phyloP scores from a whole-genome alignment of 352 stramenopile species.

The Phytophthora ohioensis region DNA sequence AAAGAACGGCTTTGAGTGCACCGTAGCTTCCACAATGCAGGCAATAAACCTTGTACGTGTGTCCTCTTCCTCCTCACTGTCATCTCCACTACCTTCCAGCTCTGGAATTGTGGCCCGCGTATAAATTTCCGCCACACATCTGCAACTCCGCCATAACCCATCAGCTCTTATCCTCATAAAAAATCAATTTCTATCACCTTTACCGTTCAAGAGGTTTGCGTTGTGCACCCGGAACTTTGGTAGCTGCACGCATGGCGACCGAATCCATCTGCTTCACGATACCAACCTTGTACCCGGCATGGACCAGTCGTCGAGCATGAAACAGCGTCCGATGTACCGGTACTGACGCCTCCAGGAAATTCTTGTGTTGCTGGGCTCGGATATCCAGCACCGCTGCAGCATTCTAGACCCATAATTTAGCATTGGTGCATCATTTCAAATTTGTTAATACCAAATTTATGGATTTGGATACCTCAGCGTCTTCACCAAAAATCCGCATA shows the following conservation, averaged over 20 bases:
- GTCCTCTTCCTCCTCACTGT: constrained; percentile 10
- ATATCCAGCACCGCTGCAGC: constrained; percentile 51
- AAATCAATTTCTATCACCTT: not conserved
- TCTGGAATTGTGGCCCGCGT: constrained; percentile 55
- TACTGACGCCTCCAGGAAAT: constrained; percentile 62
- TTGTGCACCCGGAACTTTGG: constrained; percentile 13
- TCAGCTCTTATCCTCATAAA: constrained; percentile 21
- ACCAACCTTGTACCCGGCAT: constrained; percentile 63
- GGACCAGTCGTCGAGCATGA: constrained; percentile 55
- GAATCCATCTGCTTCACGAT: constrained; percentile 78
- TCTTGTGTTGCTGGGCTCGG: constrained; percentile 39
- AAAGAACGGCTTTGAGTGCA: constrained; percentile 50
- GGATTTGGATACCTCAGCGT: constrained; percentile 51
- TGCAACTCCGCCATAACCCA: constrained; percentile 8
- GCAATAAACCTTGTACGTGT: constrained; percentile 40
- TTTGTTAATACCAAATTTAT: not conserved
- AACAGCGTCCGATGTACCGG: constrained; percentile 51
- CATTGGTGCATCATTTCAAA: too few species aligned
- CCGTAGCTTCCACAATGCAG: constrained; percentile 48
- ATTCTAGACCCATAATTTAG: constrained; percentile 20
- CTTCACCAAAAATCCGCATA: constrained; percentile 78
- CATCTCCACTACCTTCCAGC: constrained; percentile 17
- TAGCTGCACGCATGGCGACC: constrained; percentile 24
- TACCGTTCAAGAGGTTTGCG: constrained; percentile 50
- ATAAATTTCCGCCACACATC: constrained; percentile 54